These are phyloP conservation scores for Populus trichocarpa DNA, from an alignment of 441 rosid genomes.

Conservation along the genomic window DNA sequence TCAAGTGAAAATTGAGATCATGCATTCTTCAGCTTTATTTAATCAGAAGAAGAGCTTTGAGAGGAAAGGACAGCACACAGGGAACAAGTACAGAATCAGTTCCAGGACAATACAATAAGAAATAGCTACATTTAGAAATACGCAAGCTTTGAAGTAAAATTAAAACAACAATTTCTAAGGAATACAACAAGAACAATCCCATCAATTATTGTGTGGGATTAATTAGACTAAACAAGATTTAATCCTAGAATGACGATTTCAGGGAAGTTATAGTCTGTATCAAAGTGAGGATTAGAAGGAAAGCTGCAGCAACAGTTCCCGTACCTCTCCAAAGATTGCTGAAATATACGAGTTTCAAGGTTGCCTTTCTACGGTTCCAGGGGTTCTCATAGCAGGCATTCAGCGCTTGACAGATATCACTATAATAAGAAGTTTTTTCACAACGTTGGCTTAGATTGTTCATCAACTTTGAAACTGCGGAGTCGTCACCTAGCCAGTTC, in stretches of 20 bases:
- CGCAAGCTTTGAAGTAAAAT: no score
- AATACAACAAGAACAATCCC: no score
- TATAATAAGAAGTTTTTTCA: neutral
- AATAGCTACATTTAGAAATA: no score
- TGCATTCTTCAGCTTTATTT: neutral
- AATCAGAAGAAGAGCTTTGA: neutral
- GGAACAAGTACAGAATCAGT: neutral
- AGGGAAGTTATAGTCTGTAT: neutral
- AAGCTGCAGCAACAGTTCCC: neutral
- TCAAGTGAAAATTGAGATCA: neutral
- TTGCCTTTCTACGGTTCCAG: neutral
- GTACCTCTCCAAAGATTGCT: slow-evolving; percentile 3
- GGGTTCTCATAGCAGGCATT: neutral
- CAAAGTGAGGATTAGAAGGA: neutral
- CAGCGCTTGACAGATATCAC: neutral
- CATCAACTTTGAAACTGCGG: neutral
- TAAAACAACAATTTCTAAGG: no score
- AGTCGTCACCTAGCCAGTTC: neutral
- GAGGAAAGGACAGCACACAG: neutral
- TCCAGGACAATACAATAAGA: no score
- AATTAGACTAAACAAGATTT: no score
- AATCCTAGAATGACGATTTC: no score
- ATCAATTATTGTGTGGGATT: no score
- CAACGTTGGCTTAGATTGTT: neutral
- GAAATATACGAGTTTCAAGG: neutral